A percentile compares a stretch with the other conserved stretches of the same genome.
These are phyloP conservation scores for Rhizophora mangle DNA, from an alignment of 345 rosid genomes.

Conservation along the genomic window DNA sequence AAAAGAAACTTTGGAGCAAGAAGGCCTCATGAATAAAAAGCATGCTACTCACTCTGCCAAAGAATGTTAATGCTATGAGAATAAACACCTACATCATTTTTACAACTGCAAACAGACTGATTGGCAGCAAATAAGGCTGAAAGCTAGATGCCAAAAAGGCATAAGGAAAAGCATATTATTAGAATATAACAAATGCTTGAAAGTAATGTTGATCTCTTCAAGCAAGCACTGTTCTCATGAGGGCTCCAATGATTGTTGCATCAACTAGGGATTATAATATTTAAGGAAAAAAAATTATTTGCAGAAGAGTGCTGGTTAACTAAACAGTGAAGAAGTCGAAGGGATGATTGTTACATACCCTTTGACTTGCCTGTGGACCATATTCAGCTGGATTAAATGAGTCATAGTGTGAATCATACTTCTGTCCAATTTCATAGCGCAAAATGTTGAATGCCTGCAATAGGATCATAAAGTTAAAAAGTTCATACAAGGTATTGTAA, in stretches of 20 bases:
- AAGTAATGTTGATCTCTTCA: no score
- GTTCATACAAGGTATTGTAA: neutral
- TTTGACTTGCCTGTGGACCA: conserved; percentile 69
- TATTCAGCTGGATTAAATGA: conserved; percentile 30
- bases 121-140: neutral
- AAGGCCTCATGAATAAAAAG: no score
- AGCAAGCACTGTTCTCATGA: no score
- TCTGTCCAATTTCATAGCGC: conserved; percentile 38
- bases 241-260: no score
- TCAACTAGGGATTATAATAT: no score
- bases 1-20: no score
- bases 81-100: no score
- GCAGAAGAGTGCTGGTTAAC: neutral
- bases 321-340: neutral
- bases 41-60: no score
- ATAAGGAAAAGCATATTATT: neutral
- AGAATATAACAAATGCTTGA: no score
- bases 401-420: conserved; percentile 32
- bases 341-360: conserved; percentile 39
- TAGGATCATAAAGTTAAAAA: neutral
- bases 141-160: neutral
- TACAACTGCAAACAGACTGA: neutral
- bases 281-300: neutral
- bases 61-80: no score
- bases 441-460: conserved; percentile 33